Conservation (phyloP, 208 protist genomes). For the Endotrypanum monterogeii region DNA sequence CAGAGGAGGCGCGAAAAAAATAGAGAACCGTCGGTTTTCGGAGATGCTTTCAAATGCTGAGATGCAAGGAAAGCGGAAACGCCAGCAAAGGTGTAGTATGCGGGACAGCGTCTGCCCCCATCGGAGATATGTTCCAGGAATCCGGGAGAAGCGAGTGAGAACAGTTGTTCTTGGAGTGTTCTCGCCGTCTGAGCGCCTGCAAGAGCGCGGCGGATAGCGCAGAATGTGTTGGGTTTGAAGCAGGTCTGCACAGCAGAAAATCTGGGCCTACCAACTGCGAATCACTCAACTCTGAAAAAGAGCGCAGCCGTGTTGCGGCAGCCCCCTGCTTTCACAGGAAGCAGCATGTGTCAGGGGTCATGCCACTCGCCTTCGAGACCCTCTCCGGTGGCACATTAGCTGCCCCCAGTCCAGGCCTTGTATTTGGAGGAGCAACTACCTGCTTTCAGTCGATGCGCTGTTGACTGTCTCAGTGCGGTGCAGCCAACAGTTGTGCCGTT, state of each 20-base stretch:
- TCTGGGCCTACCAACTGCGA: neutral
- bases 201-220: neutral
- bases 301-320: neutral
- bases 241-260: neutral
- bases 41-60: constrained; percentile 5
- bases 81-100: constrained; percentile 11
- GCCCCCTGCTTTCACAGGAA: neutral
- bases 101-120: neutral
- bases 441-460: neutral
- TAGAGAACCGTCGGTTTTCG: neutral
- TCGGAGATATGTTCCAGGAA: constrained; percentile 29
- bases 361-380: neutral
- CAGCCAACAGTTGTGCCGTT: constrained; percentile 7
- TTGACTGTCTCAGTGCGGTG: constrained; percentile 7
- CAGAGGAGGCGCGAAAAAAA: neutral
- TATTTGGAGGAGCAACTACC: constrained; percentile 28
- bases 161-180: too few relatives aligned
- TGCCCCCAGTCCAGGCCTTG: neutral
- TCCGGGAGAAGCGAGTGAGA: constrained; percentile 22
- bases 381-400: neutral
- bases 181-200: neutral
- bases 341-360: neutral
- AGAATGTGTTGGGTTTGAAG: neutral
- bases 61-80: constrained; percentile 2
- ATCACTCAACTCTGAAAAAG: neutral